These are phyloP conservation scores for Solanum lignicaule DNA, from an alignment of 257 asterid species.

Conservation along the genomic window DNA sequence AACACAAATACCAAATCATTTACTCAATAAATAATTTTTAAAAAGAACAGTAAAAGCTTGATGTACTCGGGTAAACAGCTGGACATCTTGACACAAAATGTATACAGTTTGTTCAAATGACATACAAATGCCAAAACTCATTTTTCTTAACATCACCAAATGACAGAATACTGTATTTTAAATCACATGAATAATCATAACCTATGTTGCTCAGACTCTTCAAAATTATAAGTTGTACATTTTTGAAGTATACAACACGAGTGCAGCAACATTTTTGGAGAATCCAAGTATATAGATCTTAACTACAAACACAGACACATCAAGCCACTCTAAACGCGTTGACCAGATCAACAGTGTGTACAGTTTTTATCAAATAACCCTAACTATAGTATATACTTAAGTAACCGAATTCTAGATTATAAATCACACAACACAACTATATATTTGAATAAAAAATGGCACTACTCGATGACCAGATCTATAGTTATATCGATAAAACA, in stretches of 20 bases:
- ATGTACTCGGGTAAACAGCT: not conserved
- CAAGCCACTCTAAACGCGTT: not conserved
- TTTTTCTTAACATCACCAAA: not conserved
- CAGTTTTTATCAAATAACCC: not conserved
- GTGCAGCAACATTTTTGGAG: not conserved
- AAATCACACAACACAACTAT: not conserved
- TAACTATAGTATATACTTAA: not conserved
- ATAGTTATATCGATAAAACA: not conserved
- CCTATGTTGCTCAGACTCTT: not conserved
- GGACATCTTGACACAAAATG: not conserved
- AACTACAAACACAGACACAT: not conserved
- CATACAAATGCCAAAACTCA: not conserved
- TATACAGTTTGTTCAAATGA: not conserved
- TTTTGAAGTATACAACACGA: not conserved
- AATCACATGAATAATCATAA: not conserved
- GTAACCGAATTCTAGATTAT: not conserved
- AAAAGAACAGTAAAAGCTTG: not conserved
- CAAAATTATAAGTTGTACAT: not conserved
- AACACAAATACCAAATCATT: not conserved
- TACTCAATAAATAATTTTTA: not conserved
- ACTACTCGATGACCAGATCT: not conserved
- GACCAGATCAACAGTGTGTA: not conserved
- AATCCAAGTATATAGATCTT: not conserved
- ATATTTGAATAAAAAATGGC: not conserved
- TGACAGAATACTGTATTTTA: not conserved